Base-by-base conservation (phyloP, 352 stramenopile genomes). In the Pythium biforme region DNA sequence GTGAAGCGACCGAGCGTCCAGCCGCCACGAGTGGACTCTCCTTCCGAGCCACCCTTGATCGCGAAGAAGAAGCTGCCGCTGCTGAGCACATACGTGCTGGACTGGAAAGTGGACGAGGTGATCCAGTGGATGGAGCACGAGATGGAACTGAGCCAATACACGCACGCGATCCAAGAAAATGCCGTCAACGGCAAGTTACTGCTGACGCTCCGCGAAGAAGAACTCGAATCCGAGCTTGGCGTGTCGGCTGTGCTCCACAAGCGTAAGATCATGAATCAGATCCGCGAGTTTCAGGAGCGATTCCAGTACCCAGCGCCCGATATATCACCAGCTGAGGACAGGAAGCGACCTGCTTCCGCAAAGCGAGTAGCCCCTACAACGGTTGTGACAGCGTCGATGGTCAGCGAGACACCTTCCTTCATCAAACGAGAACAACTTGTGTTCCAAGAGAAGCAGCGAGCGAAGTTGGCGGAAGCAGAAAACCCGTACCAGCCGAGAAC, bases 41-140 rank as follows among this genome's bases (percentile, higher is more conserved):
- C 34, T 9, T 8, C 25, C 31, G 29, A 53, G 41, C 25, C 8
- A 23, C 39, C 29, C 19, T n/a, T 22, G 40, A 11, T 19, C 11
- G 7, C 41, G 20, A 72, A 60, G 55, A 63, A 53, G 29, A 56
- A 64, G 26, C 17, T 63, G 6, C 52, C 64, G 23, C 10, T 52
- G 19, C 43, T 67, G n/a, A 69, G 55, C 41, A 61, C 71, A 7
- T 67, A 72, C 11, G 59, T 83, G 0, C 14, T 76, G 0, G 67
- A 79, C 45, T 86, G 76, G 76, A 86, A 83, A 66, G 74, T 86
- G 6, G 69, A 73, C 33, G 76, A 86, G 39, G 76, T 86, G 2
- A 27, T 73, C 27, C 57, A 72, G 45, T 86, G 76, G 76, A 73
- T 86, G 25, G 59, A 68, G 4, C 41, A 70, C 9, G 72, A 81